Evolutionary conservation across 371 early-diverging fungal species (phyloP).

Genomic region (Blakeslea trispora): DNA sequence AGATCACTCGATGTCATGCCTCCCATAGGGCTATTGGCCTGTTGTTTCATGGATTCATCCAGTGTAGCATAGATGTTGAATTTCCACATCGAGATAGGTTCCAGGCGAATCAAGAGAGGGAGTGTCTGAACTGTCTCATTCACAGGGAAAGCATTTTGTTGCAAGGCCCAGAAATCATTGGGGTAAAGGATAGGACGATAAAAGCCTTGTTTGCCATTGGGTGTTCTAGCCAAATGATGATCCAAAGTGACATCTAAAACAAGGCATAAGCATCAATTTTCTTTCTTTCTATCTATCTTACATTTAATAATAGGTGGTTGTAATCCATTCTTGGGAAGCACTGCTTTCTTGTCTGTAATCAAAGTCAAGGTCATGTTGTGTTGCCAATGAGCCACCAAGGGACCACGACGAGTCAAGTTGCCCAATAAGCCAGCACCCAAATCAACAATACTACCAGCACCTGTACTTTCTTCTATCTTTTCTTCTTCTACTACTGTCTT

Average conservation of each 20-base stretch:
- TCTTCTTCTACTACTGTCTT: neutral
- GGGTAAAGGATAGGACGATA: constrained; percentile 77
- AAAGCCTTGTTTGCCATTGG: constrained; percentile 43
- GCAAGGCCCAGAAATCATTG: constrained; percentile 89
- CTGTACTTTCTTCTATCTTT: too few species aligned
- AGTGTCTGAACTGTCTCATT: constrained; percentile 74
- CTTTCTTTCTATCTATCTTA: constrained; percentile 23
- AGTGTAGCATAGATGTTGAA: constrained; percentile 66
- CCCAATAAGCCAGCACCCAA: constrained; percentile 29
- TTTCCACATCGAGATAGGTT: constrained; percentile 76
- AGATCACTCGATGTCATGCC: constrained; percentile 62
- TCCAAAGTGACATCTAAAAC: constrained; percentile 54
- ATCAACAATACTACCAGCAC: constrained; percentile 14
- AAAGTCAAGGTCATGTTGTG: constrained; percentile 78
- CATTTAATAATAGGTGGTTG: constrained; percentile 57
- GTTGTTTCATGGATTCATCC: constrained; percentile 68
- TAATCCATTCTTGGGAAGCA: constrained; percentile 50
- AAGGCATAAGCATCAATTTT: neutral
- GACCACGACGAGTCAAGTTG: constrained; percentile 41
- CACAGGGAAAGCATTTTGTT: constrained; percentile 69
- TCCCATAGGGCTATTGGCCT: constrained; percentile 66
- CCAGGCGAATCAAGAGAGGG: constrained; percentile 68
- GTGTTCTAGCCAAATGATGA: constrained; percentile 30
- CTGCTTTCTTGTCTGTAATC: constrained; percentile 50
- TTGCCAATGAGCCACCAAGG: constrained; percentile 85